Conservation (phyloP, 768 basidiomycete genomes). For the Tricholoma hemisulphureum region DNA sequence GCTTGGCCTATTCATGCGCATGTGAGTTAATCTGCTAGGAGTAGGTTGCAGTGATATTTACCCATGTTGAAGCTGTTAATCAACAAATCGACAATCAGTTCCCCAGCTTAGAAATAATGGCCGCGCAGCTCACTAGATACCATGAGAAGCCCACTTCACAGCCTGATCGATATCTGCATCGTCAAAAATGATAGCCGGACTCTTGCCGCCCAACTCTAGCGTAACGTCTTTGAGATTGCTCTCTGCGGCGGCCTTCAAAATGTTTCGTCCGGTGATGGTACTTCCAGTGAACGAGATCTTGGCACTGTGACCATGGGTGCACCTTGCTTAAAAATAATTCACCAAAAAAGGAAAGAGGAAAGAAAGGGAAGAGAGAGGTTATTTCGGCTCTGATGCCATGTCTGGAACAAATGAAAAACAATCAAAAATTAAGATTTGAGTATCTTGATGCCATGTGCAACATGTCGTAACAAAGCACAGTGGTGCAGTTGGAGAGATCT, state of each 20-base stretch:
- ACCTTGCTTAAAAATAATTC: too few species aligned
- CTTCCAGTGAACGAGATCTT: conserved; percentile 86
- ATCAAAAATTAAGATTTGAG: too few species aligned
- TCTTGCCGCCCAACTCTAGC: conserved; percentile 79
- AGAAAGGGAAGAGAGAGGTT: too few species aligned
- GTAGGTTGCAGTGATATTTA: background rate
- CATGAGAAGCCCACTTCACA: conserved; percentile 65
- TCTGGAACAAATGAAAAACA: too few species aligned
- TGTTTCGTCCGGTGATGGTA: conserved; percentile 70
- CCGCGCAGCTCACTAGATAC: conserved; percentile 53
- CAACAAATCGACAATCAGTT: background rate
- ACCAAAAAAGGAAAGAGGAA: too few species aligned
- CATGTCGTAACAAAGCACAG: too few species aligned
- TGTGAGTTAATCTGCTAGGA: background rate
- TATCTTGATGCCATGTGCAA: too few species aligned
- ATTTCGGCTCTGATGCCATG: too few species aligned
- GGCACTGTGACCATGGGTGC: too few species aligned
- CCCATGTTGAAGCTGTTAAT: conserved; percentile 30
- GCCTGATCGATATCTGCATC: conserved; percentile 70
- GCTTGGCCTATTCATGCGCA: conserved; percentile 46
- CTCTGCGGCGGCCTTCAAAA: conserved; percentile 75
- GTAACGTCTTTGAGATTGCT: conserved; percentile 83
- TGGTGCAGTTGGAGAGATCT: too few species aligned
- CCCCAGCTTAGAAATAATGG: background rate
- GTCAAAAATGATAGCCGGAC: conserved; percentile 61